A percentile compares a stretch with the other conserved stretches of the same genome.
Evolutionary conservation across 495 filamentous ascomycete species (phyloP).

Genomic region (Sabuloglossum arenarium): DNA sequence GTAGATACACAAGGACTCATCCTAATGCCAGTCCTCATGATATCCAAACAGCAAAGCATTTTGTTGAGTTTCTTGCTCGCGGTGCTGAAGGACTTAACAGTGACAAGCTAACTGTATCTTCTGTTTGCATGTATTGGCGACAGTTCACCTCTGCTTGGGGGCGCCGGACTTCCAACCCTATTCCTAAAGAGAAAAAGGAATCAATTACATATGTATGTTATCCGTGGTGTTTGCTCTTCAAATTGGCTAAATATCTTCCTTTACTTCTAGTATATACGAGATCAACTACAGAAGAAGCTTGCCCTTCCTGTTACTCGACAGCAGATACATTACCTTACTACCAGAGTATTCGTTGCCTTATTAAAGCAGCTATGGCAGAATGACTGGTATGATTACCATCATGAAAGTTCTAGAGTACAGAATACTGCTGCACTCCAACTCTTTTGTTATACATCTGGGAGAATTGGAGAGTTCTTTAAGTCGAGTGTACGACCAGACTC

Average conservation of each 20-base stretch:
- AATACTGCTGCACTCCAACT: background rate
- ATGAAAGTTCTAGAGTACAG: background rate
- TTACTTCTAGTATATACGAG: background rate
- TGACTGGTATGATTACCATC: slow-evolving; percentile 1
- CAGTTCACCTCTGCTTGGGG: background rate
- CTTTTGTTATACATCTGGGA: background rate
- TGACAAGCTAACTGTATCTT: background rate
- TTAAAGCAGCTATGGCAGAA: slow-evolving; percentile 2
- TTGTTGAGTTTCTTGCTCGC: background rate
- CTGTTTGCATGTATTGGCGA: slow-evolving; percentile 2
- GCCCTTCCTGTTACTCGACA: background rate
- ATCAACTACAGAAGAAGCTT: background rate
- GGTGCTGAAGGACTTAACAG: background rate
- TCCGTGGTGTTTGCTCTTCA: background rate
- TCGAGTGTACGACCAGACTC: background rate
- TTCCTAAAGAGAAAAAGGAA: background rate
- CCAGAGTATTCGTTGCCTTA: slow-evolving; percentile 1
- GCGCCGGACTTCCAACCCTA: background rate
- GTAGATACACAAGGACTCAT: slow-evolving; percentile 2
- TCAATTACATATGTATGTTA: background rate
- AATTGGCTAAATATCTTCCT: background rate
- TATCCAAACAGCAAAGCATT: slow-evolving; percentile 4
- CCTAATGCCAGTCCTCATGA: slow-evolving; percentile 2
- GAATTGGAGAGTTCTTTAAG: slow-evolving; percentile 2
- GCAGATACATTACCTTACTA: background rate